phyloP scores from a whole-genome alignment of 1,284 basidiomycete species.

The Phaffia rhodozyma region DNA sequence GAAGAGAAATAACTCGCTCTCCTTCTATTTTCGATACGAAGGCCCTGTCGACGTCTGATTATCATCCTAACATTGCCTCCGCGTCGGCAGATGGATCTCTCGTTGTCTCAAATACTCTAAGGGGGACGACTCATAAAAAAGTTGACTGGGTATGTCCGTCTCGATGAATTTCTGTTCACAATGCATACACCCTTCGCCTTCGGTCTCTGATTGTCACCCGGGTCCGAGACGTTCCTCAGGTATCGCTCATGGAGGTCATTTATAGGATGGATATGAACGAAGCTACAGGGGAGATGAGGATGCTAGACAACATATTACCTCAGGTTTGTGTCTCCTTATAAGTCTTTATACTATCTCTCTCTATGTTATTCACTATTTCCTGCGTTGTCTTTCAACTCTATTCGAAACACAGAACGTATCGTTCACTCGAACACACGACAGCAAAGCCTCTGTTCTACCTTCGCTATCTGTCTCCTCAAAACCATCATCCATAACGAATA shows the following conservation, averaged over 20 bases:
- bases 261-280: constrained; percentile 78
- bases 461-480: constrained; percentile 1
- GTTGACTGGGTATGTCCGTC: constrained; percentile 47
- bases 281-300: constrained; percentile 55
- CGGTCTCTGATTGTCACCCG: neutral
- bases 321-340: constrained; percentile 39
- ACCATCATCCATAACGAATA: constrained; percentile 7
- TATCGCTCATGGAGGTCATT: constrained; percentile 61
- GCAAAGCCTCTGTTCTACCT: constrained; percentile 17
- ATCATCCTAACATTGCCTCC: constrained; percentile 70
- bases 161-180: neutral
- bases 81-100: constrained; percentile 69
- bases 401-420: constrained; percentile 1
- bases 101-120: constrained; percentile 52
- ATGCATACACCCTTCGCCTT: neutral
- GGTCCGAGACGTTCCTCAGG: constrained; percentile 37
- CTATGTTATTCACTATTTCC: neutral
- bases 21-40: constrained; percentile 28
- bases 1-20: neutral
- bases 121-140: constrained; percentile 50
- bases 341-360: constrained; percentile 11
- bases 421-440: constrained; percentile 4
- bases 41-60: constrained; percentile 63
- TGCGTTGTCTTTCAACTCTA: too few relatives aligned
- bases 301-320: constrained; percentile 71